These are phyloP conservation scores for Pyrenochaeta sp. DNA, from an alignment of 2,329 filamentous ascomycete genomes.

Conservation along the genomic window DNA sequence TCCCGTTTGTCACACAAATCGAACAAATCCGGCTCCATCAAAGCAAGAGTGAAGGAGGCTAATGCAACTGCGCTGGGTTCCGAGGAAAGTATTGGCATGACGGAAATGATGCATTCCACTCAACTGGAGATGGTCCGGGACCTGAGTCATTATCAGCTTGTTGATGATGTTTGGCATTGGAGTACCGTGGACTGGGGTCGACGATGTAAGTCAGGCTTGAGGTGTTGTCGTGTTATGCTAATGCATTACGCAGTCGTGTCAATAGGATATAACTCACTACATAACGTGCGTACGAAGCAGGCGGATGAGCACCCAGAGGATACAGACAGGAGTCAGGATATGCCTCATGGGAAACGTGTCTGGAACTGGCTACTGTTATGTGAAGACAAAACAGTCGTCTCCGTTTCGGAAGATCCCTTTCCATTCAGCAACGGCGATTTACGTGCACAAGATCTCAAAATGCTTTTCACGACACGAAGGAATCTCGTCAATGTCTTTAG, in stretches of 20 bases:
- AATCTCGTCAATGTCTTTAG: slow-evolving; percentile 70
- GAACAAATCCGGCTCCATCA: slow-evolving; percentile 25
- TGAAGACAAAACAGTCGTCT: slow-evolving; percentile 75
- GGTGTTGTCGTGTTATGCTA: slow-evolving; percentile 6
- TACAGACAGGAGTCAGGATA: slow-evolving; percentile 40
- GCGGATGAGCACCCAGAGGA: slow-evolving; percentile 35
- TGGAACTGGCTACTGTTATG: slow-evolving; percentile 79
- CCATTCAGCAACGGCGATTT: slow-evolving; percentile 50
- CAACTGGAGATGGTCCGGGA: slow-evolving; percentile 46
- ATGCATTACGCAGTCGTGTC: slow-evolving; percentile 65
- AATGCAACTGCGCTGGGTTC: slow-evolving; percentile 32
- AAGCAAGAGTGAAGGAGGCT: slow-evolving; percentile 14
- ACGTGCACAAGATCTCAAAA: slow-evolving; percentile 54
- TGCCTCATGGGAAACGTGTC: slow-evolving; percentile 62
- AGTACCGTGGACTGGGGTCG: slow-evolving; percentile 75
- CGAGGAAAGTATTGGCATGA: slow-evolving; percentile 48
- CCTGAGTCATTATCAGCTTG: slow-evolving; percentile 66
- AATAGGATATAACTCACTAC: slow-evolving; percentile 74
- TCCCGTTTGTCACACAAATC: slow-evolving; percentile 40
- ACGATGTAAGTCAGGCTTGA: slow-evolving; percentile 59
- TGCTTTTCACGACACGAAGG: slow-evolving; percentile 61
- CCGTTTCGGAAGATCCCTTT: slow-evolving; percentile 70
- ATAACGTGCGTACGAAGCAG: slow-evolving; percentile 48
- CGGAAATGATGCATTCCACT: slow-evolving; percentile 46
- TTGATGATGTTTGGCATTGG: slow-evolving; percentile 78